Percentiles rank a stretch among this genome's conserved stretches.
Conservation (phyloP, 1,284 basidiomycete genomes). For the Abortiporus biennis region DNA sequence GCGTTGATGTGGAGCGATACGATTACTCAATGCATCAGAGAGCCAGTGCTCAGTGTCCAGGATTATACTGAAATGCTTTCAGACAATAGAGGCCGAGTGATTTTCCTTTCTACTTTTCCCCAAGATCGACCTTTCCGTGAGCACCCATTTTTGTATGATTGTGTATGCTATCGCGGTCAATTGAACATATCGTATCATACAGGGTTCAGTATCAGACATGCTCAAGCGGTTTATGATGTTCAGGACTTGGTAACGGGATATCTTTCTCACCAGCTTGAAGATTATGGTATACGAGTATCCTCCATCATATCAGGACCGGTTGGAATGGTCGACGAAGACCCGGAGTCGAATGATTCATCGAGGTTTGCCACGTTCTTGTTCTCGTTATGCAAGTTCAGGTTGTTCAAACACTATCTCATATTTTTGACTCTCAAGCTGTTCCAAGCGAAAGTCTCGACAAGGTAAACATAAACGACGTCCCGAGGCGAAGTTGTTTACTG, state of each 20-base stretch:
- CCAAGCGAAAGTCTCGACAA: too few relatives aligned
- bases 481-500: too few relatives aligned
- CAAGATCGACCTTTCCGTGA: too few relatives aligned
- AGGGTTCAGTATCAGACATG: too few relatives aligned
- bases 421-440: too few relatives aligned
- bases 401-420: too few relatives aligned
- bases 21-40: conserved; percentile 19
- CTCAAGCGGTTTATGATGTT: too few relatives aligned
- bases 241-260: conserved; percentile 15
- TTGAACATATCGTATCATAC: conserved; percentile 7
- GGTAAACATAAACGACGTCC: too few relatives aligned
- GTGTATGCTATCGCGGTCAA: conserved; percentile 7
- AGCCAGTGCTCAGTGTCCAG: conserved; percentile 22
- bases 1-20: conserved; percentile 18
- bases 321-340: too few relatives aligned
- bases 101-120: conserved; percentile 20
- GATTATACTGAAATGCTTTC: conserved; percentile 24
- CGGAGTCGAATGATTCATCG: too few relatives aligned
- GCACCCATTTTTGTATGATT: neutral
- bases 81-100: conserved; percentile 23
- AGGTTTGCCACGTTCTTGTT: too few relatives aligned
- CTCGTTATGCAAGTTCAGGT: too few relatives aligned
- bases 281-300: conserved; percentile 20
- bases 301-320: conserved; percentile 20
- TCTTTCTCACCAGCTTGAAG: conserved; percentile 16